Evolutionary conservation across 2,329 filamentous ascomycete genomes (phyloP), one percentile per base, ranked within the genome.

Genomic region (Clathrospora elynae): DNA sequence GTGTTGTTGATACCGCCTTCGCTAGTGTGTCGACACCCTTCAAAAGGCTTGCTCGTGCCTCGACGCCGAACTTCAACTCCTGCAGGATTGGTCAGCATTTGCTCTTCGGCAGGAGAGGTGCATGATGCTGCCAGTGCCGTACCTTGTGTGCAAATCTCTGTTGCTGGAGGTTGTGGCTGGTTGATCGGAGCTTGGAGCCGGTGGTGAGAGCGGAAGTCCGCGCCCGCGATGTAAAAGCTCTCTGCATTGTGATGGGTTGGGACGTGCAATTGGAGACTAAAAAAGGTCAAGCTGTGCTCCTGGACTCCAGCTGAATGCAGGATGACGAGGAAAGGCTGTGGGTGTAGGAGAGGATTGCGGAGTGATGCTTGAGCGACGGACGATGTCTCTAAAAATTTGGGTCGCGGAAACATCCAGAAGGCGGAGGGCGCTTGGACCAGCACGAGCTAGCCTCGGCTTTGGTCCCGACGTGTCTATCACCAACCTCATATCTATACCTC

Each of bases 61-160:
- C 93, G 55, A 97, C 92, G 68, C 93, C 93, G 61, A 99, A 99
- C 79, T 96, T 97, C 72, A 99, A 83, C 73, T 99, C 93, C 90
- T 96, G 19, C 29, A 31, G 29, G 38, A 10, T 10, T 14, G 46
- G 20, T 37, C 35, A 49, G 42, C 25, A 48, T 30, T n/a, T n/a
- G n/a, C n/a, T n/a, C n/a, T n/a, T n/a, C n/a, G n/a, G n/a, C n/a
- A n/a, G n/a, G n/a, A n/a, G n/a, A n/a, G n/a, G n/a, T n/a, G n/a
- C n/a, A n/a, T n/a, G n/a, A n/a, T n/a, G n/a, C n/a, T 20, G 6
- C 12, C 3, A 35, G 24, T 24, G 22, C 3, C 78, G 35, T 80
- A 95, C 90, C 89, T 97, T 97, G 83, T 97, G 92, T 59, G 92
- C 90, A 73, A 95, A 99, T 72, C 93, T 84, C 74, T 95, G 84